A percentile compares a stretch with the other conserved stretches of the same genome.
Evolutionary conservation across 805 yeast species (phyloP).

Genomic region (Wickerhamomyces rabaulensis): DNA sequence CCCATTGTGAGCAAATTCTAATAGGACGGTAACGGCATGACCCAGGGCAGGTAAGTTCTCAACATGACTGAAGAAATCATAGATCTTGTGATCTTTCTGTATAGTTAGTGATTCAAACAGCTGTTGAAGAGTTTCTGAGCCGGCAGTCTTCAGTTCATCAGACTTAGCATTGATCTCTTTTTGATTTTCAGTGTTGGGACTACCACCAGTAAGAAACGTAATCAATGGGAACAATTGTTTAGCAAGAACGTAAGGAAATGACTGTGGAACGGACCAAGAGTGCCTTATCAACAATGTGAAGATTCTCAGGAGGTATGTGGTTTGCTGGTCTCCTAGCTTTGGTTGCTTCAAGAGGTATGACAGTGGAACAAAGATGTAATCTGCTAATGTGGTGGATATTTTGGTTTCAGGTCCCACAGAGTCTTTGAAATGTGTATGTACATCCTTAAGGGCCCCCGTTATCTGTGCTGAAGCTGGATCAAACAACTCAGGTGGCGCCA

Average conservation of each 20-base stretch:
- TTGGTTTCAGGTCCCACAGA: constrained; percentile 13
- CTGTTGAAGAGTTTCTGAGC: constrained; percentile 26
- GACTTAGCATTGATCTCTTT: constrained; percentile 23
- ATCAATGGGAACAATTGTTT: constrained; percentile 43
- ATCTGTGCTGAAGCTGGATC: constrained; percentile 29
- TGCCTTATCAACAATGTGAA: constrained; percentile 37
- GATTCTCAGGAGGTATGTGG: constrained; percentile 41
- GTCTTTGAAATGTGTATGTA: constrained; percentile 22
- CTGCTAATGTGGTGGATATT: constrained; percentile 42
- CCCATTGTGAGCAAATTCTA: constrained; percentile 29
- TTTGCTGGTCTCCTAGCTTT: constrained; percentile 39
- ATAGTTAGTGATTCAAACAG: constrained; percentile 27
- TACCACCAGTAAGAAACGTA: constrained; percentile 41
- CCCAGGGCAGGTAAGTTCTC: constrained; percentile 40
- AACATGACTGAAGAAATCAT: constrained; percentile 26
- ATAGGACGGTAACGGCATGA: constrained; percentile 39
- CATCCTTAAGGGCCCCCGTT: constrained; percentile 27
- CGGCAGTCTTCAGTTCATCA: constrained; percentile 33
- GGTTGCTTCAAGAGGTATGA: constrained; percentile 46
- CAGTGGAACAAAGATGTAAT: constrained; percentile 58
- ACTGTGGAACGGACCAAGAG: constrained; percentile 41
- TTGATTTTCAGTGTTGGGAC: constrained; percentile 31
- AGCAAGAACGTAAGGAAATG: constrained; percentile 32
- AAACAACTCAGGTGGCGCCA: constrained; percentile 32
- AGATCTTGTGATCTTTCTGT: constrained; percentile 16